These are phyloP conservation scores for Tillandsia fasciculata DNA, from an alignment of 176 grass and related monocot species.

Conservation along the genomic window DNA sequence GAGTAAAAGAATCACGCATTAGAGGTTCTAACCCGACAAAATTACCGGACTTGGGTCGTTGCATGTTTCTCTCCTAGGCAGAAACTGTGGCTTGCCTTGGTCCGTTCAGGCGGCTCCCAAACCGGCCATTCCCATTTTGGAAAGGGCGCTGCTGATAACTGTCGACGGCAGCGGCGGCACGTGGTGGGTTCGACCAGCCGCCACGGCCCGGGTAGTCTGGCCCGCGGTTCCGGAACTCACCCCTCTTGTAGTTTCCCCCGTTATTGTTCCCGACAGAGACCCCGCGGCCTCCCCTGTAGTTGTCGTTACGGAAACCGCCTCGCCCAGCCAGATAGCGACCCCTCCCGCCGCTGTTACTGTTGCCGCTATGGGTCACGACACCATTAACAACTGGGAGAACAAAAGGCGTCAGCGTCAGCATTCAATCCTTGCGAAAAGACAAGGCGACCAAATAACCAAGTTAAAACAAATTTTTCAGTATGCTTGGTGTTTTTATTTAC, in stretches of 20 bases:
- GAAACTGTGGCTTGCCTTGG: too few relatives aligned
- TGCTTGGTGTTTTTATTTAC: neutral
- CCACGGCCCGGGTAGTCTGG: conserved; percentile 29
- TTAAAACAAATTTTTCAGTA: too few relatives aligned
- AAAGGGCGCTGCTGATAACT: conserved; percentile 10
- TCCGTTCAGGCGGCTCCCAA: too few relatives aligned
- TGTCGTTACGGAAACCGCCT: conserved; percentile 37
- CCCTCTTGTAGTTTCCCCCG: conserved; percentile 17
- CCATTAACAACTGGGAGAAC: conserved; percentile 15
- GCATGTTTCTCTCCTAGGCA: too few relatives aligned
- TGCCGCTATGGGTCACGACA: conserved; percentile 11
- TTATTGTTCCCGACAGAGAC: neutral
- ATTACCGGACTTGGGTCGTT: too few relatives aligned
- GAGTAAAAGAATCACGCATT: too few relatives aligned
- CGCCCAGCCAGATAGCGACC: conserved; percentile 32
- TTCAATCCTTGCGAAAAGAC: neutral
- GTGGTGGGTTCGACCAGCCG: conserved; percentile 10
- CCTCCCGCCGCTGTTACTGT: conserved; percentile 19
- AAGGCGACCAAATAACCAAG: too few relatives aligned
- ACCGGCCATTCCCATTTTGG: conserved; percentile 27
- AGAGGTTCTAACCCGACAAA: too few relatives aligned
- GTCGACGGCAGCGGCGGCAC: conserved; percentile 13
- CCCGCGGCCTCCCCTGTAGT: conserved; percentile 36
- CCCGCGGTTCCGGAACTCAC: conserved; percentile 34
- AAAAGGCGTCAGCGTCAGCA: neutral